These are phyloP conservation scores for cucumber (Cucumis sativus) DNA, from an alignment of 306 rosid genomes.

Conservation along the genomic window Cucumber_9930_V3 NC_026656.2:17381001-17381500, in stretches of 20 bases:
- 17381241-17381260: background rate
- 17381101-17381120: background rate
- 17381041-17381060: background rate
- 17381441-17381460: background rate
- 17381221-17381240: background rate
- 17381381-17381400: background rate
- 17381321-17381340: background rate
- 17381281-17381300: background rate
- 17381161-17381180: background rate
- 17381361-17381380: background rate
- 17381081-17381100: background rate
- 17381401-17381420: background rate
- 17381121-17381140: background rate
- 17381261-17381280: background rate
- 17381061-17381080: background rate
- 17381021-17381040: too few relatives aligned
- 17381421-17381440: background rate
- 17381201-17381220: background rate
- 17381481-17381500: background rate
- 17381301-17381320: background rate
- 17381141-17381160: background rate
- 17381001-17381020: too few relatives aligned
- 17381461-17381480: background rate
- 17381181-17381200: background rate
- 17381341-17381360: background rate